A percentile compares a stretch with the other conserved stretches of the same genome.
phyloP scores from a whole-genome alignment of 1,284 basidiomycete species.

The Trametes versicolor region DNA sequence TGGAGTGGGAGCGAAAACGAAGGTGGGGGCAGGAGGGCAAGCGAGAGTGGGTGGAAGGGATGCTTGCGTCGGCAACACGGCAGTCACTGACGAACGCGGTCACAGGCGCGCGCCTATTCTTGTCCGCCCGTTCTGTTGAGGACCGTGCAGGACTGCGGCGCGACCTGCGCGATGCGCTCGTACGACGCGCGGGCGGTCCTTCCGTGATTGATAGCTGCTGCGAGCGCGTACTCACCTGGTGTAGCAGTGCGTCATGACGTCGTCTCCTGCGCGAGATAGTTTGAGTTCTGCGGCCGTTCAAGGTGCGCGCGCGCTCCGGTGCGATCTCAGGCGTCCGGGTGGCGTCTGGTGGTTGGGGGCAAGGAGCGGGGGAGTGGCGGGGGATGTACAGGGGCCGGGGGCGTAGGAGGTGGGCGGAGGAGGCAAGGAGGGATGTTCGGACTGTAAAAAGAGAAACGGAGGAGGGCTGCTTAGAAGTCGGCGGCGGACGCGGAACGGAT shows the following conservation, averaged over 20 bases:
- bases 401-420: not conserved
- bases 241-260: constrained; percentile 22
- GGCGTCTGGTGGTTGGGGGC: not conserved
- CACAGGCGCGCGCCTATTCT: constrained; percentile 7
- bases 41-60: no score
- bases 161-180: constrained; percentile 1
- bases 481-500: not conserved
- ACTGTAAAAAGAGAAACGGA: not conserved
- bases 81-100: no score
- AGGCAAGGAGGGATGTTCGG: not conserved
- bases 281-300: not conserved
- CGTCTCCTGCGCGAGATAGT: constrained; percentile 1
- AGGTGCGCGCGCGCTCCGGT: constrained; percentile 12
- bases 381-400: not conserved
- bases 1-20: constrained; percentile 4
- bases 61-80: no score
- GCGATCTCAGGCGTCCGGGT: not conserved
- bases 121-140: not conserved
- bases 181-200: constrained; percentile 3
- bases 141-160: constrained; percentile 4
- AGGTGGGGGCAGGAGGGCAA: no score
- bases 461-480: not conserved
- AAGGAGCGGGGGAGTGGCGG: not conserved
- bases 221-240: constrained; percentile 21
- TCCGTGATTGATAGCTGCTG: not conserved